These are phyloP conservation scores for Ruellia speciosa DNA, from an alignment of 305 asterid genomes.

Conservation along the genomic window DNA sequence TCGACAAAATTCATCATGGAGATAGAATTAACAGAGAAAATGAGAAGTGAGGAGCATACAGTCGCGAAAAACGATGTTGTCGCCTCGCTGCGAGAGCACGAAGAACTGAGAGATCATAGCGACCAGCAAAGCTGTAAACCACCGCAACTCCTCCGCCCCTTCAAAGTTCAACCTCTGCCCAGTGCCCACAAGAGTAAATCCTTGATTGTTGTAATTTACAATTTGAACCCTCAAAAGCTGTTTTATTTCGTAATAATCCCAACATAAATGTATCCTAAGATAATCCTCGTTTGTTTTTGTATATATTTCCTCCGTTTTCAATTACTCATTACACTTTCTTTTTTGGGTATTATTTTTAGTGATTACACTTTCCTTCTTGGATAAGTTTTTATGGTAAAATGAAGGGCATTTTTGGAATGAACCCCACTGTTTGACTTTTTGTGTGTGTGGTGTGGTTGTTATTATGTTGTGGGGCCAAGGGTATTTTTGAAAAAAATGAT, in stretches of 20 bases:
- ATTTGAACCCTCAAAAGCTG: neutral
- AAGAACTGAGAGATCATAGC: conserved; percentile 93
- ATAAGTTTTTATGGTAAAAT: no score
- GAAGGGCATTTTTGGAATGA: no score
- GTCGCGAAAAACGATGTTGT: conserved; percentile 93
- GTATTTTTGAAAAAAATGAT: no score
- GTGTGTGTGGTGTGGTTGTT: no score
- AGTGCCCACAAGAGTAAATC: neutral
- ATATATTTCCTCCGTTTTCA: no score
- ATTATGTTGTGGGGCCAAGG: no score
- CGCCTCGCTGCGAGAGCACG: conserved; percentile 97
- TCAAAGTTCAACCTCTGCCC: neutral
- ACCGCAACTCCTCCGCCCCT: neutral
- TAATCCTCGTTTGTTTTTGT: no score
- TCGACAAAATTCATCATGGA: neutral
- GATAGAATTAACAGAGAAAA: conserved; percentile 1
- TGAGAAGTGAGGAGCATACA: conserved; percentile 36
- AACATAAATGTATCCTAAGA: no score
- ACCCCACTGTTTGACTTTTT: no score
- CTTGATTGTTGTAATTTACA: neutral
- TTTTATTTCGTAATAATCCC: neutral
- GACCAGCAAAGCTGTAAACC: conserved; percentile 5
- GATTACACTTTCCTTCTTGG: no score
- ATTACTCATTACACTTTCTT: no score
- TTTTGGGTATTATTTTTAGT: no score